Conservation (phyloP, 371 early-diverging fungal genomes). For the Mucor sp. region DNA sequence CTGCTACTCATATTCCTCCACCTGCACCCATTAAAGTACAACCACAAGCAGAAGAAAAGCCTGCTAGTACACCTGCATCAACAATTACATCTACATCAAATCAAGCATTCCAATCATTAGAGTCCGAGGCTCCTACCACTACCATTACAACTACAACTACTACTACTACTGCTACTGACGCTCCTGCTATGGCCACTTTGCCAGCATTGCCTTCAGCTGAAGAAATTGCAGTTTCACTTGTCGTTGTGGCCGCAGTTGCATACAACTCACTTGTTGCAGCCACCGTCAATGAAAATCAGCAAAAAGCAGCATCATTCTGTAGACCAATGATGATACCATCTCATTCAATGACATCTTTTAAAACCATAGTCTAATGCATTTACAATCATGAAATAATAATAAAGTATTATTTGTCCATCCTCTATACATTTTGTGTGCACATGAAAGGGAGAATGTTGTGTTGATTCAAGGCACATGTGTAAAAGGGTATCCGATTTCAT, state of each 20-base stretch:
- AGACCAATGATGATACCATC: conserved; percentile 22
- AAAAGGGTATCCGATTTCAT: background rate
- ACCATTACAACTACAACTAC: background rate
- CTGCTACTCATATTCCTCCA: conserved; percentile 1
- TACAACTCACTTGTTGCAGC: conserved; percentile 13
- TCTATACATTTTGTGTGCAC: too few species aligned
- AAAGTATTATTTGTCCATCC: background rate
- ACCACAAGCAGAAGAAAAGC: background rate
- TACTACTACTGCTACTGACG: background rate
- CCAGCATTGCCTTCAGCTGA: conserved; percentile 5
- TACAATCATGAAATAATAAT: background rate
- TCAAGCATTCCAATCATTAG: background rate
- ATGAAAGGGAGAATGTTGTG: background rate
- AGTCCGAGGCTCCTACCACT: background rate
- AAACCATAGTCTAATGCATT: conserved; percentile 15
- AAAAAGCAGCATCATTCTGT: conserved; percentile 21
- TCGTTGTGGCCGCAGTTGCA: conserved; percentile 16
- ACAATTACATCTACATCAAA: background rate
- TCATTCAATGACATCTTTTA: conserved; percentile 11
- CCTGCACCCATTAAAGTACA: background rate
- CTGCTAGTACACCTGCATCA: background rate
- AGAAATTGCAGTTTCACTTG: conserved; percentile 13
- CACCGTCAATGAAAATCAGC: background rate
- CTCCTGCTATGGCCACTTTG: background rate
- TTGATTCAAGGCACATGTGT: background rate